Conservation (phyloP, 495 filamentous ascomycete genomes). For the Penicillium longicatenatum region DNA sequence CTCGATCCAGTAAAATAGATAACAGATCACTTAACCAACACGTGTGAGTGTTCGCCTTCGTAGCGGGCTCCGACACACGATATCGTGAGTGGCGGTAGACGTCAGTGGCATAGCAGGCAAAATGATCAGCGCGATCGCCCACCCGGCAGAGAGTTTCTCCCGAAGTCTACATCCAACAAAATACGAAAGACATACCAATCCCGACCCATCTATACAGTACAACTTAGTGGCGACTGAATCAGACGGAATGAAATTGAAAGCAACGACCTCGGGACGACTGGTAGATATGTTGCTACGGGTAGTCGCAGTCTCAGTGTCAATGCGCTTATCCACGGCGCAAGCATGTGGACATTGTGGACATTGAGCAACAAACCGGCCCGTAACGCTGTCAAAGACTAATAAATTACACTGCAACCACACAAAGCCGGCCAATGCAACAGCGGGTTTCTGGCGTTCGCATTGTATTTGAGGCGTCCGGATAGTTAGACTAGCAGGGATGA, state of each 20-base stretch:
- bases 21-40: neutral
- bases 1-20: too few species aligned
- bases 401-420: neutral
- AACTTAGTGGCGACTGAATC: neutral
- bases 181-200: conserved; percentile 36
- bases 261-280: neutral
- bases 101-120: conserved; percentile 64
- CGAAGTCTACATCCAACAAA: conserved; percentile 70
- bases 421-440: neutral
- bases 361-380: neutral
- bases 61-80: too few species aligned
- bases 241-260: too few species aligned
- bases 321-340: neutral
- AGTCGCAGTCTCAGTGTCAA: neutral
- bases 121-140: conserved; percentile 66
- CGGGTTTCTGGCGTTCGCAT: neutral
- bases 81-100: conserved; percentile 61
- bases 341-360: neutral
- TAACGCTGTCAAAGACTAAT: neutral
- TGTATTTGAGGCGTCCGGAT: neutral
- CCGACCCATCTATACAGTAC: neutral
- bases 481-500: conserved; percentile 4
- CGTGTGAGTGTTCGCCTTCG: neutral
- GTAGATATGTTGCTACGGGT: neutral
- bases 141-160: conserved; percentile 67